Base-by-base conservation (phyloP, 192 early-diverging fungal species). In the Borealophlyctis nickersoniae region DNA sequence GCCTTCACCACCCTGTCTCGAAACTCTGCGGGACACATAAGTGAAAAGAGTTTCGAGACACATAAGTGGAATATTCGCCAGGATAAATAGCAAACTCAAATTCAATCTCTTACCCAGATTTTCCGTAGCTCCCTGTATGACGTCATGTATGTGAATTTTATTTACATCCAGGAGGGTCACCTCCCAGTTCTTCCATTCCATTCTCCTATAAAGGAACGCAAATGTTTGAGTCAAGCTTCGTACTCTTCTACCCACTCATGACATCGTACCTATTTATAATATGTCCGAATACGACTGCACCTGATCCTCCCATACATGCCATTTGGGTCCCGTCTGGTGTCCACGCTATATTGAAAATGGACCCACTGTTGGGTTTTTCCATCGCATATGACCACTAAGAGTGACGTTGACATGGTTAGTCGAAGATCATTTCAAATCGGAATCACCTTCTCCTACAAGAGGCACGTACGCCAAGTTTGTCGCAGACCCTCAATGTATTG, bases 111-210 rank as follows among this genome's bases (percentile, higher is more conserved):
- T 63, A 79, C 78, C 79, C 9, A 84, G 61, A 35, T 67, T 75
- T 58, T 84, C 82, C 9, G 65, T 70, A 0, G 71, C 50, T 30
- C 72, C 81, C 3, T 80, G 73, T 11, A 81, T 56, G 33, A 76
- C 73, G 56, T 85, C 81, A 36, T 81, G 66, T 11, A 85, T 67
- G 45, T 63, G 55, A 19, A 85, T 73, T 36, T 75, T 80, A 35
- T 74, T 60, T 52, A 84, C 81, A 62, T 85, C 83, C 13, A 83
- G 59, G 11, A 85, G 27, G 11, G 72, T 81, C 9, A 84, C 81
- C 56, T 82, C 81, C 32, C 74, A 76, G 58, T 85, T 80, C 60
- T 81, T 83, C 83, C 83, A 85, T 49, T 85, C 83, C 27, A 62
- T 55, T 27, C 74, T 69, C 33, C 80, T 82, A 35, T 23, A 14